These are phyloP conservation scores for Cyberlindnera misumaiensis DNA, from an alignment of 805 yeast genomes.

Conservation along the genomic window DNA sequence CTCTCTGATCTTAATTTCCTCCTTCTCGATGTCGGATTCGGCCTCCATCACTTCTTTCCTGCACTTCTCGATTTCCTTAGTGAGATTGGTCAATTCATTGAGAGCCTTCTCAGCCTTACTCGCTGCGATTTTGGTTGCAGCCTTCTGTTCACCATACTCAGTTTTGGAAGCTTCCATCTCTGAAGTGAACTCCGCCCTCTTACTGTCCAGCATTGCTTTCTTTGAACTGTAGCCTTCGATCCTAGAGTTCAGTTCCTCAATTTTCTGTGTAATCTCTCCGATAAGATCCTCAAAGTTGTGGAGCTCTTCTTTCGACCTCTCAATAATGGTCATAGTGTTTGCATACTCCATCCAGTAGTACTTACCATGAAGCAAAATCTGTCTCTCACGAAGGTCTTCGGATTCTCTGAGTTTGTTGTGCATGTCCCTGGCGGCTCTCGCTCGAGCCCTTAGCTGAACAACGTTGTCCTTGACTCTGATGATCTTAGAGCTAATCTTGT, in stretches of 20 bases:
- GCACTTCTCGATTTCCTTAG: conserved; percentile 10
- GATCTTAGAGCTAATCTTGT: conserved; percentile 33
- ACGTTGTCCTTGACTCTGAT: conserved; percentile 33
- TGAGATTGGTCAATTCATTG: conserved; percentile 14
- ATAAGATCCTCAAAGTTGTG: conserved; percentile 10
- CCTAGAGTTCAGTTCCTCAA: conserved; percentile 4
- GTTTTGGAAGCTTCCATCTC: conserved; percentile 19
- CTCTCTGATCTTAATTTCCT: conserved; percentile 24
- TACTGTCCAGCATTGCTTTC: conserved; percentile 2
- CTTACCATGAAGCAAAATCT: conserved; percentile 39
- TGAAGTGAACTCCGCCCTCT: conserved; percentile 5
- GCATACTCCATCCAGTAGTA: conserved; percentile 40
- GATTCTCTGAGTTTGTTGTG: conserved; percentile 35
- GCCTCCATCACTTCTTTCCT: conserved; percentile 17
- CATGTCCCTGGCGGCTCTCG: conserved; percentile 35
- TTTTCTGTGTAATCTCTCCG: conserved; percentile 2
- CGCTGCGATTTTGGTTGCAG: conserved; percentile 2
- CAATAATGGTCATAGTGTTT: conserved; percentile 6
- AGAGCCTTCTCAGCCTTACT: conserved; percentile 13
- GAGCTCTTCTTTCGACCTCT: conserved; percentile 11
- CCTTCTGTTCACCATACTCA: conserved; percentile 8
- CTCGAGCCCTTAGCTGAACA: conserved; percentile 31
- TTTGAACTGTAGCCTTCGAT: conserved; percentile 1
- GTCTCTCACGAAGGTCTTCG: conserved; percentile 32
- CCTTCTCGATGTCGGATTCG: conserved; percentile 15